Base-by-base conservation (phyloP, 1,139 yeast genomes). In the Spathaspora sp. region DNA sequence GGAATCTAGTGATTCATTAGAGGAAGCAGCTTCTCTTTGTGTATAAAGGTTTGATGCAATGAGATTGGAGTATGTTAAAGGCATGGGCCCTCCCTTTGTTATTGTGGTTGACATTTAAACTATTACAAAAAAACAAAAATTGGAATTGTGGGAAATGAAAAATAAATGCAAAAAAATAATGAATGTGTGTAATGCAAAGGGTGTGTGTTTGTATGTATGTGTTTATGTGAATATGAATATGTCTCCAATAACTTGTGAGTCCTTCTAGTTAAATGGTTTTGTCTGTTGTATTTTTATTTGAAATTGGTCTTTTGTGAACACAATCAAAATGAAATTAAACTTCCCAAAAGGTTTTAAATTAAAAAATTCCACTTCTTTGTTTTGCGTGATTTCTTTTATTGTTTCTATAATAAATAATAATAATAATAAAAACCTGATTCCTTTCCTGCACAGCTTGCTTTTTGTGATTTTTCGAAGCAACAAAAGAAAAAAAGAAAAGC, bases 1-100 rank as follows among this genome's bases (percentile, higher is more conserved):
- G n/a, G 54, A 51, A 11, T 47, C 51, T 42, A 50, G 34, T 26
- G 55, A 51, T 15, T 50, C 54, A 29, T 39, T 33, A 13, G 54
- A 51, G 2, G 52, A 45, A 10, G 43, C 43, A 24, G 38, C 38
- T 9, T 45, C 45, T 11, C 26, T 29, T 16, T 45, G 45, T 31
- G 45, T 29, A 25, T 43, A 44, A 8, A 44, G 36, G 25, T 41
- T 39, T 27, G 49, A 42, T 24, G 44, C 44, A 36, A 42, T 26
- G 26, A 42, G 41, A 27, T 42, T 43, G 9, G 47, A 45, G 10
- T 43, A 38, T 15, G 46, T 42, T 18, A 46, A 43, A 13, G 45
- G 36, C 39, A 38, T 38, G 16, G 50, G 29, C 17, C 26, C 40
- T 25, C 47, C 38, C 33, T 43, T 39, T 36, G 45, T 45, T 39